Base-by-base conservation (phyloP, 2,329 filamentous ascomycete genomes). In the Paramyrothecium sp. region DNA sequence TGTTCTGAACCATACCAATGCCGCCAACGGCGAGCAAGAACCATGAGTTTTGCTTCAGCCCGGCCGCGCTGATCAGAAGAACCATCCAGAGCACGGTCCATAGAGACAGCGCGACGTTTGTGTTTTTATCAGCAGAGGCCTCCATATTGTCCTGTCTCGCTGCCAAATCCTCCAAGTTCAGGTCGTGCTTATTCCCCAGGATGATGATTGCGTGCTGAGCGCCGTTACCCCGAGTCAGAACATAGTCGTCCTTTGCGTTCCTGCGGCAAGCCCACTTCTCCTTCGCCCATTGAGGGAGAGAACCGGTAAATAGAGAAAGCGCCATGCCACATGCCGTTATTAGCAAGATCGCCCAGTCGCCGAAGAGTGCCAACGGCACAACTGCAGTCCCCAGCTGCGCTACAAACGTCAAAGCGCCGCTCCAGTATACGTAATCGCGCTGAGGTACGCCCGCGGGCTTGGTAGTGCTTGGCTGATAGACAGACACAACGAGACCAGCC, bases 201-300 rank as follows among this genome's bases (percentile, higher is more conserved):
- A 80, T 68, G 3, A 77, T 69, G 23, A 80, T 70, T 3, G 69
- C 71, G 63, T 79, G 69, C 55, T 71, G 71, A 12, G 60, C 63
- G 5, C 76, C 78, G 58, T 78, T 79, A 1, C 78, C 76, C 1
- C 65, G 57, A 1, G 75, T 78, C 11, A 80, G 56, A 2, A 71
- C 56, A n/a, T 71, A 61, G 1, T 63, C 71, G 53, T 72, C 69
- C 17, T 64, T 61, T n/a, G 63, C 60, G 7, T 64, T 57, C 3
- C 56, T 59, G 17, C 73, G 69, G 60, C 72, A 76, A 0, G 73
- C 68, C 70, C 73, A 77, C 60, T 80, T 81, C 63, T 81, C 79
- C 11, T 59, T 61, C 20, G 60, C 64, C 77, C 77, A 80, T 60
- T 80, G 77, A 5, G 69, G 65, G 4, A 81, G 61, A 2, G 65